phyloP scores from a whole-genome alignment of 371 early-diverging fungal genomes.

The Mucor mucedo region DNA sequence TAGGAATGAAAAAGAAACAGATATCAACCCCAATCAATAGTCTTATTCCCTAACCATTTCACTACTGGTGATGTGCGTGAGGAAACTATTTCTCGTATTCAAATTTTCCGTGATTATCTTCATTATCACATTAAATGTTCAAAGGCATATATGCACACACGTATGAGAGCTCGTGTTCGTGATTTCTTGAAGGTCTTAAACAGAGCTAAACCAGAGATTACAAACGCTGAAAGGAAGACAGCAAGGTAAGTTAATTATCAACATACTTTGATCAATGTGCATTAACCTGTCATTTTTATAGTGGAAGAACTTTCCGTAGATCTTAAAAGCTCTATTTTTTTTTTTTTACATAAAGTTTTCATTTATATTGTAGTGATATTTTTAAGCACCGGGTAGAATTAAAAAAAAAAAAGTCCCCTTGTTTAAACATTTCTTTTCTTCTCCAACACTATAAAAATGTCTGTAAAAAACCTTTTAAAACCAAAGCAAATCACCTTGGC shows the following conservation, averaged over 20 bases:
- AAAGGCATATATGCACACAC: constrained; percentile 98
- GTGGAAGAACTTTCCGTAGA: constrained; percentile 34
- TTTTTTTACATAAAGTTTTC: neutral
- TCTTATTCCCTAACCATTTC: constrained; percentile 94
- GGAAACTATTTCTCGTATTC: constrained; percentile 91
- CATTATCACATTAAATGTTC: constrained; percentile 99
- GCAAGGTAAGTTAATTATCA: constrained; percentile 56
- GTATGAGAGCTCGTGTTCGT: constrained; percentile 95
- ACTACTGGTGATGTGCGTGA: constrained; percentile 73
- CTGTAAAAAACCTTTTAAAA: constrained; percentile 11
- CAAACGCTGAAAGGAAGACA: constrained; percentile 86
- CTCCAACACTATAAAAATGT: neutral
- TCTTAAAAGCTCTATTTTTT: constrained; percentile 10
- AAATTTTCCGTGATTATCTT: constrained; percentile 96
- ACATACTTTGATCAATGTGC: neutral
- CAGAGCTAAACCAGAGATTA: constrained; percentile 93
- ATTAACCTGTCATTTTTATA: neutral
- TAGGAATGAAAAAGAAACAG: neutral
- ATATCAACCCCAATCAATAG: constrained; percentile 42
- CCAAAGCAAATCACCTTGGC: constrained; percentile 68
- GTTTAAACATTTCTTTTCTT: neutral
- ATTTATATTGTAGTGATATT: neutral
- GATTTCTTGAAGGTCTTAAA: constrained; percentile 97
- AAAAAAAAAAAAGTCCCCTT: neutral
- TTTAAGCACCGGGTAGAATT: constrained; percentile 86